Base-by-base conservation (phyloP, 345 rosid species). In the Aegle marmelos region DNA sequence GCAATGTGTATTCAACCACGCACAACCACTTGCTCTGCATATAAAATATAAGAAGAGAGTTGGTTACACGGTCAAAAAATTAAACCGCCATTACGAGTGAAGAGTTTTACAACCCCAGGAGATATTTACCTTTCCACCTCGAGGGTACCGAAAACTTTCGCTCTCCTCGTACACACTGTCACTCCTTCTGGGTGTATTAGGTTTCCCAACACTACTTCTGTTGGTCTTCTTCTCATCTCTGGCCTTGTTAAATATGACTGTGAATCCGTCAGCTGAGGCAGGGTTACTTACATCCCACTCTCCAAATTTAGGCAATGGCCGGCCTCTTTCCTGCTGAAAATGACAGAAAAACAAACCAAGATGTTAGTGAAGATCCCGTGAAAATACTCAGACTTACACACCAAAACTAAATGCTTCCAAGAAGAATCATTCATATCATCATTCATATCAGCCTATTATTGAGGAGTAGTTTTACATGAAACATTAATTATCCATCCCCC, bases 261-360 rank as follows among this genome's bases (percentile, higher is more conserved):
- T 72, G 21, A 79, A 79, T 48, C 80, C 85, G 48, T 82, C 85
- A 4, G 85, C 85, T 1, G 85, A 79, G 5, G 85, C 82, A 4
- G 82, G 85, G 66, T 83, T 67, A 33, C 76, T 83, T 3, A 79
- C 82, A 62, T 83, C 85, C 80, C 85, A 79, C 63, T 79, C 85
- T 41, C 85, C 85, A 16, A 83, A 79, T 59, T 83, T 83, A 28
- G 85, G 85, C 78, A 83, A 70, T 1, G 85, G 62, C 25, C 76
- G 75, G 22, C 65, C 66, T 22, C 54, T 78, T 48, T 69, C 39
- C 66, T 68, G 54, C 17, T 45, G 50, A 45, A 41, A 45, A 45
- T 13, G 16, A 45, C 50, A 45, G 50, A 57, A 50, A 36, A 41
- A 65, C 5, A 54, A 5, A 64, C 22, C 0, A 56, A 14, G 5